Evolutionary conservation across 352 stramenopile species (phyloP), one percentile per base, ranked within the genome.

Genomic region (Elongisporangium undulatum): DNA sequence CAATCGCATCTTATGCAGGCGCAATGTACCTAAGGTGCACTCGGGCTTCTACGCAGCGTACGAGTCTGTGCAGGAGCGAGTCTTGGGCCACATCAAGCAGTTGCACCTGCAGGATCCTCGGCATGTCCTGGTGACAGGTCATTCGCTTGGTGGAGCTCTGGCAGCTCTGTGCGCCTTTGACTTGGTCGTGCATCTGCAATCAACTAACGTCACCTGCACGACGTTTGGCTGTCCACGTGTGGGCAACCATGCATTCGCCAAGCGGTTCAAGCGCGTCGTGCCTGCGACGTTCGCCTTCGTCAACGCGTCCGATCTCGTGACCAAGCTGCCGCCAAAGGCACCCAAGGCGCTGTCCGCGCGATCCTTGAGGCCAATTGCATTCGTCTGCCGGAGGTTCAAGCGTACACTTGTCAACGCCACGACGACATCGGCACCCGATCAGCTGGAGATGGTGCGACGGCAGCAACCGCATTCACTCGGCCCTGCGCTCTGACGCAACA

Each of bases 31-130:
- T 3, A 70, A 68, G 52, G 74, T 83, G 2, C 74, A 80, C 51
- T 75, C 63, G 10, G 74, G 74, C 0, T 83, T 83, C 51, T 80
- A 77, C 49, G 26, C 55, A 3, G 74, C 74, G 9, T 83, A 77
- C 24, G 21, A 67, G 39, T 71, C 71, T 0, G 71, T 83, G 0
- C 61, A 71, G 8, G 59, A 63, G 24, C 59, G 58, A 13, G 74
- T 83, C 2, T 58, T 83, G 8, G 51, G 52, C 3, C 53, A 22
- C 0, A 53, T 80, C 8, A 58, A 59, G 21, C 29, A 51, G 9
- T 49, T 78, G 4, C 45, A 80, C 26, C 23, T 45, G n/a, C 50
- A 53, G 16, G 58, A 75, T 10, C 26, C 59, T 22, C 62, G 71
- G 1, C 59, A 55, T 19, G 72, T 80, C 38, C 20, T 77, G 17